Evolutionary conservation across 148 eudicot species (phyloP).

Genomic region (Linanthus parryae): DNA sequence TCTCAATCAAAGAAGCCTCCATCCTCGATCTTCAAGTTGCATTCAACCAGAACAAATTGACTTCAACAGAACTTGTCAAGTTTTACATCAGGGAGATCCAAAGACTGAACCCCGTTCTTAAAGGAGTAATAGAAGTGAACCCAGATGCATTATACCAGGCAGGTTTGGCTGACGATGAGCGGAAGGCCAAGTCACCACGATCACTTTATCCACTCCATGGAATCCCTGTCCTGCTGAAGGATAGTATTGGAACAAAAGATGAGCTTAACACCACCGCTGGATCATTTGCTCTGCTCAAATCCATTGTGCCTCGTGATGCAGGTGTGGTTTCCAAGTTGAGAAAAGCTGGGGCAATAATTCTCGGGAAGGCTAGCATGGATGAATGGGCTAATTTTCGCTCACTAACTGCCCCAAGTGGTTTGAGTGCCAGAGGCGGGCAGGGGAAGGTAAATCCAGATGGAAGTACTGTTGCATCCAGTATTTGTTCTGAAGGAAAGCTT

Average conservation of each 20-base stretch:
- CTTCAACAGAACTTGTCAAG: not conserved
- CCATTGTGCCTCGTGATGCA: conserved; percentile 4
- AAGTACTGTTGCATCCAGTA: too few relatives aligned
- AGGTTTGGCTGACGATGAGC: conserved; percentile 14
- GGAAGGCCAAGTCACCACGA: conserved; percentile 5
- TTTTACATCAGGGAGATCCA: not conserved
- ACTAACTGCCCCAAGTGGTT: conserved; percentile 15
- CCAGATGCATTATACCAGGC: conserved; percentile 30
- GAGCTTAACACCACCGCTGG: conserved; percentile 28
- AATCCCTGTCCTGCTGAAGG: conserved; percentile 33
- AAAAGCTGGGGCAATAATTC: not conserved
- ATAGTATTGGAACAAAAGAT: conserved; percentile 28
- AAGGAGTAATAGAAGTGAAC: conserved; percentile 32
- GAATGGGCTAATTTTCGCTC: conserved; percentile 25
- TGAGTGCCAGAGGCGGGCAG: conserved; percentile 29
- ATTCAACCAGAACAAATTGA: not conserved
- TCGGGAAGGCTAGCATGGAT: conserved; percentile 17
- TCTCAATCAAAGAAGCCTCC: too few relatives aligned
- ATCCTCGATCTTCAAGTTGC: not conserved
- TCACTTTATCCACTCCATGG: conserved; percentile 14
- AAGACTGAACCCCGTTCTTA: not conserved
- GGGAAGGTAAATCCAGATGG: conserved; percentile 13
- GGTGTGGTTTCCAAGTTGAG: not conserved
- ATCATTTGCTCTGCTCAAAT: conserved; percentile 28
- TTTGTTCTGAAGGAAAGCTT: not conserved